Base-by-base conservation (phyloP, 2,329 filamentous ascomycete species). In the Fusarium newnesense region DNA sequence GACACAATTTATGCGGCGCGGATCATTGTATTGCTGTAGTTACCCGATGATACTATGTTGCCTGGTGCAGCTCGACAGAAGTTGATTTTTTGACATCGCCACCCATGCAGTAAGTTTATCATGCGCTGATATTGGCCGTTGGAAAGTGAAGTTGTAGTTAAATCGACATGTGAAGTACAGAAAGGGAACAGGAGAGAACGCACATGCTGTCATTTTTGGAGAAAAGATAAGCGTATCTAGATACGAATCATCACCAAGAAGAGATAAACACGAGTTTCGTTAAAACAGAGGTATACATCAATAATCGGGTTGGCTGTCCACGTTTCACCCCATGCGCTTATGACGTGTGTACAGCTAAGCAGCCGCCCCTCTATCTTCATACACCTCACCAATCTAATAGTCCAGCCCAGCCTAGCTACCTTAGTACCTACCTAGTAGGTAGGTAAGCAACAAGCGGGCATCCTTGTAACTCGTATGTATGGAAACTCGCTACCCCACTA, bases 311-410 rank as follows among this genome's bases (percentile, higher is more conserved):
- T 39, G 34, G 34, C 34, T 54, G 24, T 54, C 36, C 24, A 36
- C 21, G 46, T 49, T 62, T 54, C 42, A 54, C 26, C 43, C 28
- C 43, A 69, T 69, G 50, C 46, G 56, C 39, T 69, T 69, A 69
- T 69, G 67, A 56, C 65, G 50, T 64, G 52, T 69, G 64, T 49
- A 37, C 34, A 36, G 10, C 62, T 58, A 70, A 57, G 24, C 50
- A 21, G n/a, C 15, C 30, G 43, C 34, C 50, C 65, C 65, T 52
- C 58, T 64, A 69, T 53, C 32, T 50, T 58, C 67, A 69, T 69
- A 69, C 40, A 28, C 34, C 34, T 36, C 37, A 50, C 28, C 46
- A 34, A 34, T 34, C 12, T 12, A 49, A 18, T 5, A 49, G 46
- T 10, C 21, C 7, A 49, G 46, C 15, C 21, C 28, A 60, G 18